Evolutionary conservation across 305 asterid genomes (phyloP), one percentile per base, ranked within the genome.

Genomic region (Euphrasia arctica): DNA sequence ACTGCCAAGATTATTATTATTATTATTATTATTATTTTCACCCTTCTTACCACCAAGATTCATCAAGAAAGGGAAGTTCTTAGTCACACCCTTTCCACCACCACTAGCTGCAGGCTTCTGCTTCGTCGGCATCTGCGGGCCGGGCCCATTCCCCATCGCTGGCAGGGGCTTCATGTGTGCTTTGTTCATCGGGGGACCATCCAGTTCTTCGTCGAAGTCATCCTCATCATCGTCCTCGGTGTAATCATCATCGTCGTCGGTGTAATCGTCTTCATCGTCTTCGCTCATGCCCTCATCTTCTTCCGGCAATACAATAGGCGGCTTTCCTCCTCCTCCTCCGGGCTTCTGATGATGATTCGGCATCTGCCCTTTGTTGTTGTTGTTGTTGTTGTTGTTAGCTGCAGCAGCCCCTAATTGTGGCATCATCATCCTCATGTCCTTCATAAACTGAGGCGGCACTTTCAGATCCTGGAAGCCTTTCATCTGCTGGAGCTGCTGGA

Each of bases 381-480:
- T 25, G 2, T 42, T 48, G 0, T 18, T 18, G 22, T 18, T 18
- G n/a, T n/a, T n/a, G n/a, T n/a, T n/a, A 18, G 22, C 22, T 0
- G 22, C 22, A 18, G 31, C 10, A 55, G 39, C 14, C 47, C 36
- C 64, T 10, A 60, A 47, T 0, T 64, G 62, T 5, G 83, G 82
- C 79, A 80, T 70, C 63, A 80, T 70, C 62, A 18, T 18, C 22
- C 82, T 83, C 54, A 80, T 50, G 70, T 74, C 90, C 75, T 83
- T 83, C 64, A 69, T 69, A 29, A 81, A 77, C 59, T 77, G 88
- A 0, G 81, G 88, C 1, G 88, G 84, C 82, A 84, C 0, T 68
- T 84, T 85, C 85, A 80, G 74, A 66, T 86, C 96, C 45, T 87
- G 95, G 3, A 88, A 27, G 49, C 80, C 91, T 55, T 92, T 90